A percentile compares a stretch with the other conserved stretches of the same genome.
Conservation (phyloP, 108 stramenopile species). For the Skeletonema grethae region DNA sequence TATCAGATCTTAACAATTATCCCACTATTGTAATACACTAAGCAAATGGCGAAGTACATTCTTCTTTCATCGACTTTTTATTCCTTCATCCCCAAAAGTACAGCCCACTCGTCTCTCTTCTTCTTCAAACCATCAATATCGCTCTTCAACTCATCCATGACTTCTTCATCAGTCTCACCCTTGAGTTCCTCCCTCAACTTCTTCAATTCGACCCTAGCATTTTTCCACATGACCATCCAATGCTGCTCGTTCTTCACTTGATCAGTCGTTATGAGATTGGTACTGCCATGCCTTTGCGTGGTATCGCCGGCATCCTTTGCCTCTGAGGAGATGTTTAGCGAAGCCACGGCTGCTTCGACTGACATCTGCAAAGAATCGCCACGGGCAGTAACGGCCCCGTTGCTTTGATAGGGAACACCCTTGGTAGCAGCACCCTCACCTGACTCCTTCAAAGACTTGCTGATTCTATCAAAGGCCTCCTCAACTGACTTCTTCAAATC, state of each 20-base stretch:
- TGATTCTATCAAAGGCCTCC: too few relatives aligned
- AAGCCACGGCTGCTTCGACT: background rate
- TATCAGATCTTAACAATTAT: too few relatives aligned
- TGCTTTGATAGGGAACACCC: background rate
- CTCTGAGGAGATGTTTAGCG: background rate
- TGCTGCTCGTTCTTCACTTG: background rate
- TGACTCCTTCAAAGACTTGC: background rate
- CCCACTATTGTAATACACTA: too few relatives aligned
- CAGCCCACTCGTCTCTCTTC: constrained; percentile 17
- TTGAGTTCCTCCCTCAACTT: constrained; percentile 5
- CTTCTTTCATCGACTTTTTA: too few relatives aligned
- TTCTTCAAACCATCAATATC: constrained; percentile 18
- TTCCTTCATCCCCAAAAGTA: constrained; percentile 1
- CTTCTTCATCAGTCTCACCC: constrained; percentile 8
- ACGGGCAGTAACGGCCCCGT: background rate
- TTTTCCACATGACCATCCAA: constrained; percentile 1
- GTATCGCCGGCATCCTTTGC: background rate
- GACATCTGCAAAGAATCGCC: background rate
- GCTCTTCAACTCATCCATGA: constrained; percentile 5
- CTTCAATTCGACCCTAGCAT: background rate
- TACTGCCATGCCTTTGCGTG: too few relatives aligned
- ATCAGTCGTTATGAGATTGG: background rate
- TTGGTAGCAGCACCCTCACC: background rate
- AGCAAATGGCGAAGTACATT: too few relatives aligned
- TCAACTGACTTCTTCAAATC: background rate